Base-by-base conservation (phyloP, 2,329 filamentous ascomycete genomes). In the Claviceps maximensis region DNA sequence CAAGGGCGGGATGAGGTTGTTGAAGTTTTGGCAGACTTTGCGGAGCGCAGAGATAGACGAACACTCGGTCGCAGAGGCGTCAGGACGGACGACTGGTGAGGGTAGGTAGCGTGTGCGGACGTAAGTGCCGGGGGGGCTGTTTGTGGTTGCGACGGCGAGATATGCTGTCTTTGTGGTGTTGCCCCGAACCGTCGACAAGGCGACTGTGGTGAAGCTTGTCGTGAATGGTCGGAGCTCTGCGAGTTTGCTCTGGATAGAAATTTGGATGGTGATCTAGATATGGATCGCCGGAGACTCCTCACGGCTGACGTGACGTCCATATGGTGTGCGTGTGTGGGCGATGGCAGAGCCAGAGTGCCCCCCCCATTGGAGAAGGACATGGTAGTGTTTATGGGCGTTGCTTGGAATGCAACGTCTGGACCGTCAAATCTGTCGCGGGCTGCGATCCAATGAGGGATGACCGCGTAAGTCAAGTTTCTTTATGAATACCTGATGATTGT, bases 221-320 rank as follows among this genome's bases (percentile, higher is more conserved):
- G 70, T 53, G 81, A 79, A 57, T 65, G 64, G 36, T 76, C 70
- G 15, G 74, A 72, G 54, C 66, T 69, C 56, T 75, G 71, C 0
- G 76, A 77, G 46, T 67, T 67, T 47, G 71, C 67, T 57, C 75
- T 74, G 50, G 69, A 66, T 38, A 94, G 72, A 53, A 93, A 91
- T 67, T 93, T 95, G 33, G 91, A 95, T 12, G 91, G 91, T n/a
- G 91, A 96, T 61, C 89, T 81, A 54, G 90, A 96, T 58, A 96
- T 76, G 27, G 91, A 95, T 60, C 89, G 86, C 58, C 90, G 80
- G 54, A 96, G 75, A 62, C 89, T 87, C 64, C 88, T 81, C 58
- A 95, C 86, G 55, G 87, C 84, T 50, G 87, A 83, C 56, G 86
- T 84, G 58, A 88, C 82, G 72, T 95, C 87, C 62, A 91, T 85